Conservation (phyloP, 2,329 filamentous ascomycete genomes). For the Aspergillus aculeatus region DNA sequence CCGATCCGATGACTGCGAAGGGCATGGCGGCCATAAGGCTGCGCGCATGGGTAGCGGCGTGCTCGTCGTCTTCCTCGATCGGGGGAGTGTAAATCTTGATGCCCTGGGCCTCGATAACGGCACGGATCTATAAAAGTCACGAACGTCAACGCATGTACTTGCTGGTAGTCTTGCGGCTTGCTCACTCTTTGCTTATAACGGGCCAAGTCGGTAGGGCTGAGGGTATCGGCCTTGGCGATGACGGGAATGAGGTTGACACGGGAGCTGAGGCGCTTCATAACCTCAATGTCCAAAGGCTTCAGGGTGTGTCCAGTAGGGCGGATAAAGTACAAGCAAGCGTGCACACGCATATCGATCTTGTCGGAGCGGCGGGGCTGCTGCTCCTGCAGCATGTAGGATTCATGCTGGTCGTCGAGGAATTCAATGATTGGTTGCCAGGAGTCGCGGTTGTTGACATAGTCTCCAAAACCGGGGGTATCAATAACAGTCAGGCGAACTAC, state of each 20-base stretch:
- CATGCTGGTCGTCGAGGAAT: conserved; percentile 99
- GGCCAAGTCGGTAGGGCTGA: conserved; percentile 86
- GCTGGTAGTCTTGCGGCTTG: background rate
- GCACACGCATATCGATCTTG: conserved; percentile 99
- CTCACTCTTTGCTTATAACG: conserved; percentile 93
- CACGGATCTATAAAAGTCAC: conserved; percentile 66
- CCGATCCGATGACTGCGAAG: conserved; percentile 96
- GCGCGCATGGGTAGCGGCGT: conserved; percentile 89
- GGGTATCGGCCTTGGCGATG: conserved; percentile 96
- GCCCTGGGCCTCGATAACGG: conserved; percentile 94
- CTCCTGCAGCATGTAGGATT: conserved; percentile 99
- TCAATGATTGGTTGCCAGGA: conserved; percentile 99
- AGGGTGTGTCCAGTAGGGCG: conserved; percentile 96
- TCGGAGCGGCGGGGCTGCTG: conserved; percentile 96
- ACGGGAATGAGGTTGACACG: conserved; percentile 98
- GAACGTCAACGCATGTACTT: background rate
- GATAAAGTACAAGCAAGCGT: conserved; percentile 98
- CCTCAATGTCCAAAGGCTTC: conserved; percentile 98
- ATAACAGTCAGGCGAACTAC: conserved; percentile 96
- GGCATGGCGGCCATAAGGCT: conserved; percentile 96
- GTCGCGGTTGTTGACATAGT: conserved; percentile 99
- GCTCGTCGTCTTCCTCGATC: conserved; percentile 96
- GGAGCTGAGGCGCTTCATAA: conserved; percentile 98
- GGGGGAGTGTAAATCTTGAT: conserved; percentile 99
- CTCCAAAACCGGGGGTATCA: conserved; percentile 96